phyloP scores from a whole-genome alignment of 73 alveolate genomes.

The Paramecium tetraurelia region DNA sequence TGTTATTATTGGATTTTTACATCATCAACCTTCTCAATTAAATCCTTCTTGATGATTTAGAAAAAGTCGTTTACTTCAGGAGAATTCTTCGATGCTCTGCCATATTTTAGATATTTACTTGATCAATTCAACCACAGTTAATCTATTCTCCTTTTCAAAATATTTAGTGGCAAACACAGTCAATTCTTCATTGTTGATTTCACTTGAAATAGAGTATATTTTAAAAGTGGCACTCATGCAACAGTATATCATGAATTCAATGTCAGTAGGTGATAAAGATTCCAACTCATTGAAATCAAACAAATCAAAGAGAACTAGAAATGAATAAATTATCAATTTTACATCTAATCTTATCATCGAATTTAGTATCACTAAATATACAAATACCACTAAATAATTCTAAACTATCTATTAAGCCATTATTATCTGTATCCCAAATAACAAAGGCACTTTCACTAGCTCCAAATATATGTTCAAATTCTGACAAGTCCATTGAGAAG shows the following conservation, averaged over 20 bases:
- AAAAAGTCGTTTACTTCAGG: slow-evolving; percentile 55
- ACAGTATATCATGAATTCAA: background rate
- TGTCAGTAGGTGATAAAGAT: background rate
- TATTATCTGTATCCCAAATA: slow-evolving; percentile 93
- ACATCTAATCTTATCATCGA: background rate
- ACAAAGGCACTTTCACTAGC: slow-evolving; percentile 87
- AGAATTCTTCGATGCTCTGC: slow-evolving; percentile 47
- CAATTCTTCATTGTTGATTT: slow-evolving; percentile 62
- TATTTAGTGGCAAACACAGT: slow-evolving; percentile 56
- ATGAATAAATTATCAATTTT: background rate
- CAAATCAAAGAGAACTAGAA: slow-evolving; percentile 83
- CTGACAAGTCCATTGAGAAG: slow-evolving; percentile 87
- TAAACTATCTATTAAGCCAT: slow-evolving; percentile 90
- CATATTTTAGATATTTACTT: background rate
- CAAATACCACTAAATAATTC: slow-evolving; percentile 91
- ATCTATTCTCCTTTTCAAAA: slow-evolving; percentile 15
- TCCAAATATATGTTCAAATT: slow-evolving; percentile 91
- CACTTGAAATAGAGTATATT: slow-evolving; percentile 80
- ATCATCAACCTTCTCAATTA: background rate
- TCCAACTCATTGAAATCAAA: slow-evolving; percentile 95
- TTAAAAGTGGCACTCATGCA: slow-evolving; percentile 88
- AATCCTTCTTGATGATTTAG: slow-evolving; percentile 54
- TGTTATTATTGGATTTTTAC: background rate
- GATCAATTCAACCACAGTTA: slow-evolving; percentile 59
- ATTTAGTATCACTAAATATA: slow-evolving; percentile 66